These are phyloP conservation scores for Creolimax fragrantissima DNA, from an alignment of 78 protist species.

Conservation along the genomic window DNA sequence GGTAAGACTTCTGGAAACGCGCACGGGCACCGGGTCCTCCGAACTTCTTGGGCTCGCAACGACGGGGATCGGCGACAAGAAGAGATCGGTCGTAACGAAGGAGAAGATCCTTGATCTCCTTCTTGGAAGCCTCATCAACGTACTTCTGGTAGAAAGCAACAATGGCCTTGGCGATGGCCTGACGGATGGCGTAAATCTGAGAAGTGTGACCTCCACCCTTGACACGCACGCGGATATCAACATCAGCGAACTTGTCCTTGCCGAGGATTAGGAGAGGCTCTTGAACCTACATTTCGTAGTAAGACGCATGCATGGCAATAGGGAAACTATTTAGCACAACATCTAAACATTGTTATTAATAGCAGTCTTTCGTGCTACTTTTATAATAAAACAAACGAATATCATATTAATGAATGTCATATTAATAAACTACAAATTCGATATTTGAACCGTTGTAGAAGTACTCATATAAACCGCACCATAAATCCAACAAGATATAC, in stretches of 20 bases:
- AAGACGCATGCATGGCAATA: constrained; percentile 34
- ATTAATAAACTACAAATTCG: no score
- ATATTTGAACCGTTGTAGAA: no score
- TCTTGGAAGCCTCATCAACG: constrained; percentile 93
- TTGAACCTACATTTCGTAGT: constrained; percentile 84
- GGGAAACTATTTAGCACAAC: no score
- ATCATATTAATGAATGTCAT: no score
- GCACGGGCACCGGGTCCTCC: constrained; percentile 99
- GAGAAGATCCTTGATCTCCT: constrained; percentile 84
- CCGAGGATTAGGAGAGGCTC: constrained; percentile 97
- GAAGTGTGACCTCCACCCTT: constrained; percentile 96
- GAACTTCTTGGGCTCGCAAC: constrained; percentile 99
- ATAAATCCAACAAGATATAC: constrained; percentile 44
- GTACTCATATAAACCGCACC: no score
- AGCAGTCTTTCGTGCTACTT: no score
- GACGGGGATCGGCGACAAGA: constrained; percentile 99
- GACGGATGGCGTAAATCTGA: constrained; percentile 83
- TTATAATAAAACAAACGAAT: no score
- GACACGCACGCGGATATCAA: constrained; percentile 96
- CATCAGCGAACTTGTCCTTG: constrained; percentile 59
- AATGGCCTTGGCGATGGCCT: constrained; percentile 93
- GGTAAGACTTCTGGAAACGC: constrained; percentile 96
- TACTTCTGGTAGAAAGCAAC: constrained; percentile 98
- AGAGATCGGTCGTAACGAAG: constrained; percentile 88
- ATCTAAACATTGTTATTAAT: no score